These are phyloP conservation scores for Alternaria brassicicola DNA, from an alignment of 2,329 filamentous ascomycete species.

Conservation along the genomic window DNA sequence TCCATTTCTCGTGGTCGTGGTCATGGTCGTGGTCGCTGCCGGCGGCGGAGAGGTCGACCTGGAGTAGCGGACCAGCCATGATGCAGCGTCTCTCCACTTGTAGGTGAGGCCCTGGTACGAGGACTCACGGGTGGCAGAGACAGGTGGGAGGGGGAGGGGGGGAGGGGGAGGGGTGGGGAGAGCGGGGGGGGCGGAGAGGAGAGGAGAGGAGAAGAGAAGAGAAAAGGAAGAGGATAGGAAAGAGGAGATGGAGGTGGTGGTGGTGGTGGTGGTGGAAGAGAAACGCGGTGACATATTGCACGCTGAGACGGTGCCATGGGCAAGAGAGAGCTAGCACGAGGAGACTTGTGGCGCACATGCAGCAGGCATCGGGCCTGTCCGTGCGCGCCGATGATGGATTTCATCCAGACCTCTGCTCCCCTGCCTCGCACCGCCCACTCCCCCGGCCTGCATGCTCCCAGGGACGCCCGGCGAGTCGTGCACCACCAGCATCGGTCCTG, in stretches of 20 bases:
- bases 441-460: constrained; percentile 6
- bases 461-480: constrained; percentile 9
- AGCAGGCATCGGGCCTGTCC: constrained; percentile 7
- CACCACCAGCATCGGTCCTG: constrained; percentile 3
- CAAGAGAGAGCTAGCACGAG: constrained; percentile 9
- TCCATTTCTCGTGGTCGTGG: constrained; percentile 25
- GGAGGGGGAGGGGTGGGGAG: constrained; percentile 3
- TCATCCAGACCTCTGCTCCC: constrained; percentile 4
- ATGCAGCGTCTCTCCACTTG: constrained; percentile 20
- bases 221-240: constrained; percentile 2
- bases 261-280: constrained; percentile 12
- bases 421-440: no score
- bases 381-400: constrained; percentile 14
- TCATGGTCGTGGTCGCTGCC: constrained; percentile 17
- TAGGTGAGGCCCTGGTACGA: constrained; percentile 13
- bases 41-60: constrained; percentile 10
- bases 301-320: constrained; percentile 7
- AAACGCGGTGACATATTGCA: constrained; percentile 20
- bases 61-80: constrained; percentile 27
- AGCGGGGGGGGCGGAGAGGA: no score
- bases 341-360: constrained; percentile 17
- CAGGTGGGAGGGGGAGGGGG: not conserved
- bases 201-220: no score
- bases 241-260: constrained; percentile 7
- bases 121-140: constrained; percentile 17